These are phyloP conservation scores for Aspergillus taichungensis DNA, from an alignment of 495 filamentous ascomycete species.

Conservation along the genomic window DNA sequence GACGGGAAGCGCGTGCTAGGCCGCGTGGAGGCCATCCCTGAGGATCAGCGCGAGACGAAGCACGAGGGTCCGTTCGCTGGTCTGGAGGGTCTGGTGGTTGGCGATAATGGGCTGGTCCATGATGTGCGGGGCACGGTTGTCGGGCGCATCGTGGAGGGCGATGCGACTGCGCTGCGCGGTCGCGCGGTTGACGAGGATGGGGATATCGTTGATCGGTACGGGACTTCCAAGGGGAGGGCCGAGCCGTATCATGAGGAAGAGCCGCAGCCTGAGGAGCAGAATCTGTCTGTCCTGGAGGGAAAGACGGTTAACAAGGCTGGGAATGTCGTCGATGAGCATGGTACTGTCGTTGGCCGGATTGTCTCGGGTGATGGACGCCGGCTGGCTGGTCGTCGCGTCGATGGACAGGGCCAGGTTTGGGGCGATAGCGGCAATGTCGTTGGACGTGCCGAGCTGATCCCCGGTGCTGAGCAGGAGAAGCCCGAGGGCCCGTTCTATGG, in stretches of 20 bases:
- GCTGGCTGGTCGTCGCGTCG: slow-evolving; percentile 71
- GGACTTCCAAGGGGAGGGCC: slow-evolving; percentile 69
- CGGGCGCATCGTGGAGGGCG: slow-evolving; percentile 67
- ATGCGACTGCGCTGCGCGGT: slow-evolving; percentile 64
- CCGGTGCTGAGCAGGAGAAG: slow-evolving; percentile 57
- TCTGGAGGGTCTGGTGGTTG: slow-evolving; percentile 60
- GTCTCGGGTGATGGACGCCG: slow-evolving; percentile 62
- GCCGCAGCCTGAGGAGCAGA: slow-evolving; percentile 28
- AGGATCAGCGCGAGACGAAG: slow-evolving; percentile 61
- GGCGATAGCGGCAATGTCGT: slow-evolving; percentile 73
- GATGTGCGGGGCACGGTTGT: slow-evolving; percentile 61
- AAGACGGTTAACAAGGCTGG: slow-evolving; percentile 81
- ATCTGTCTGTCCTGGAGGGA: slow-evolving; percentile 65
- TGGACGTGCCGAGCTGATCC: slow-evolving; percentile 69
- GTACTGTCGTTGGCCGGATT: slow-evolving; percentile 68
- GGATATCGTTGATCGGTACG: slow-evolving; percentile 71
- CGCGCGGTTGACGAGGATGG: slow-evolving; percentile 74
- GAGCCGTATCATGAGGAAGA: slow-evolving; percentile 60
- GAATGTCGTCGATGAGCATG: slow-evolving; percentile 68
- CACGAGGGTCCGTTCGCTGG: slow-evolving; percentile 67
- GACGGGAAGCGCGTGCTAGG: slow-evolving; percentile 65
- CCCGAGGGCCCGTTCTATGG: slow-evolving; percentile 76
- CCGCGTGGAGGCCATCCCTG: slow-evolving; percentile 62
- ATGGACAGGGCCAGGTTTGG: slow-evolving; percentile 73
- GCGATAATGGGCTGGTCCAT: slow-evolving; percentile 60